Conservation (phyloP, 352 stramenopile genomes). For the Blastocystis sp. region DNA sequence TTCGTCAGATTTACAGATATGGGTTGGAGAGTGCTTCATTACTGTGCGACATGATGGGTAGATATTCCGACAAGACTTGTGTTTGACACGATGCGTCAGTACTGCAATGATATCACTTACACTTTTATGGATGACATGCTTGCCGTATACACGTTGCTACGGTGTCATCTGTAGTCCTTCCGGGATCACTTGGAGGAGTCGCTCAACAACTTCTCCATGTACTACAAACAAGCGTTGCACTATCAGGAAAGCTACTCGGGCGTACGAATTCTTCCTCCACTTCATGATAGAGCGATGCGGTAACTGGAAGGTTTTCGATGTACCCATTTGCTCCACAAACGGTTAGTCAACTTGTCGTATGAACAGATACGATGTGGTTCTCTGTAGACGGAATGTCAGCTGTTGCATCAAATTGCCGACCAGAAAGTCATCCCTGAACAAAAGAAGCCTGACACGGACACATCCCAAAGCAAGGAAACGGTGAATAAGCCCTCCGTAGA, state of each 20-base stretch:
- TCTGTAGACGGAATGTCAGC: background rate
- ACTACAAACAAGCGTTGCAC: constrained; percentile 47
- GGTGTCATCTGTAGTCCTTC: background rate
- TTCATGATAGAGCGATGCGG: constrained; percentile 26
- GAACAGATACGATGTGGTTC: background rate
- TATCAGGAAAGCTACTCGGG: constrained; percentile 62
- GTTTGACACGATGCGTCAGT: constrained; percentile 67
- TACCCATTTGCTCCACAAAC: constrained; percentile 62
- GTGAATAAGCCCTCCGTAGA: background rate
- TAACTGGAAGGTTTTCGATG: constrained; percentile 50
- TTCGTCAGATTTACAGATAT: constrained; percentile 56
- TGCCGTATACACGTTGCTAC: background rate
- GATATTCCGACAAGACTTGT: constrained; percentile 49
- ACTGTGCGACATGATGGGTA: background rate
- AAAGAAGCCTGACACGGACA: background rate
- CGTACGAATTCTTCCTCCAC: background rate
- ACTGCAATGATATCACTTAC: constrained; percentile 56
- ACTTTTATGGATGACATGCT: constrained; percentile 56
- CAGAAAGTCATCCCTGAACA: background rate
- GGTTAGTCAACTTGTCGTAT: constrained; percentile 32
- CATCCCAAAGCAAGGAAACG: background rate
- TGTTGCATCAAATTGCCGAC: background rate
- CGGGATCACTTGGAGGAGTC: constrained; percentile 58
- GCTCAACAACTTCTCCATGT: constrained; percentile 31
- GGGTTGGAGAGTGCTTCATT: constrained; percentile 34